These are phyloP conservation scores for Sporobolus alterniflorus DNA, from an alignment of 202 grass and related monocot species.

Conservation along the genomic window DNA sequence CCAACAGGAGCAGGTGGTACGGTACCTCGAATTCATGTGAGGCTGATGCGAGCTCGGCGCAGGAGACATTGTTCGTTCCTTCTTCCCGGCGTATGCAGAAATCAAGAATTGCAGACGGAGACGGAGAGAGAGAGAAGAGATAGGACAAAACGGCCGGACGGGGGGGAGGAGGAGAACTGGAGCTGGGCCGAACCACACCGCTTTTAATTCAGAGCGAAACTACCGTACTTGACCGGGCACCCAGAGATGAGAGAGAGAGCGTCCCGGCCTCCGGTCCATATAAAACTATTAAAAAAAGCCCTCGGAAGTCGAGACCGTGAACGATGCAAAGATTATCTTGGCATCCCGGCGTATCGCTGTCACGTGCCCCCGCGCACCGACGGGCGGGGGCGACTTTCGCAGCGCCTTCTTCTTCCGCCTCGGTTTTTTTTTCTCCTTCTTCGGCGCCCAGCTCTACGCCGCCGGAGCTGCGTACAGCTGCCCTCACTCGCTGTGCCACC, in stretches of 20 bases:
- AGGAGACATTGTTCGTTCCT: constrained; percentile 51
- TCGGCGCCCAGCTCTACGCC: neutral
- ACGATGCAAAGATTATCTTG: constrained; percentile 61
- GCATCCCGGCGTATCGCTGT: constrained; percentile 53
- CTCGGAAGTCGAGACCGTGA: constrained; percentile 28
- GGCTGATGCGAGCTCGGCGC: constrained; percentile 46
- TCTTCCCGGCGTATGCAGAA: neutral
- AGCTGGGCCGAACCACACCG: neutral
- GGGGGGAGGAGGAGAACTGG: neutral
- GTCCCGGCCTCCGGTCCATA: neutral
- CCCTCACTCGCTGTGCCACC: constrained; percentile 19
- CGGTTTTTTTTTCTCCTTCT: neutral
- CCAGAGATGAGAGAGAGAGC: no score
- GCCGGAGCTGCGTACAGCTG: neutral
- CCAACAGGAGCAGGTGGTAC: neutral
- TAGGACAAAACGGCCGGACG: neutral
- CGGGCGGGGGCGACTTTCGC: constrained; percentile 24
- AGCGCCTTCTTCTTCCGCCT: constrained; percentile 14
- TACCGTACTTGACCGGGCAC: constrained; percentile 32
- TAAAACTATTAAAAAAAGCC: neutral
- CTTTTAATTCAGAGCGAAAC: constrained; percentile 38
- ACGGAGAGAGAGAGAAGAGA: neutral
- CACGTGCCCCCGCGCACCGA: constrained; percentile 67
- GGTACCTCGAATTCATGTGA: constrained; percentile 48
- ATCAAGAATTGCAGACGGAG: constrained; percentile 17